Percentiles rank a stretch among this genome's conserved stretches.
These are phyloP conservation scores for Grammothele lineata DNA, from an alignment of 768 basidiomycete species.

Conservation along the genomic window DNA sequence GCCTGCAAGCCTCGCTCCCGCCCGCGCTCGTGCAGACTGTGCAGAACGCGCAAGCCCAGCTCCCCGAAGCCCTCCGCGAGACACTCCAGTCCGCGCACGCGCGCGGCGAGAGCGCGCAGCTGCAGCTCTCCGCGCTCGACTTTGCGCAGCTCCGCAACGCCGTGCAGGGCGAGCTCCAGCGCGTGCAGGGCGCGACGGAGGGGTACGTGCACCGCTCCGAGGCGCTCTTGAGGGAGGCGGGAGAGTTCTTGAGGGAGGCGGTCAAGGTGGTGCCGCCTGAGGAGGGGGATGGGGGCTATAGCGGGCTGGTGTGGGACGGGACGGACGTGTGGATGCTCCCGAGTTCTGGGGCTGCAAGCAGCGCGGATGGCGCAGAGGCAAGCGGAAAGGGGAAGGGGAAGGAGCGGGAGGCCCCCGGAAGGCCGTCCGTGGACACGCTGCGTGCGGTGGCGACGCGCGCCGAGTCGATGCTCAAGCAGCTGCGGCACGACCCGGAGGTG, in stretches of 20 bases:
- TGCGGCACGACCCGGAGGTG: constrained; percentile 73
- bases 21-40: constrained; percentile 75
- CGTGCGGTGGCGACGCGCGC: constrained; percentile 69
- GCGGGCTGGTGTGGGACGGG: constrained; percentile 74
- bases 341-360: constrained; percentile 19
- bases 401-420: constrained; percentile 27
- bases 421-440: constrained; percentile 37
- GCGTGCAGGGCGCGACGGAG: constrained; percentile 75
- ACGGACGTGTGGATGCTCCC: constrained; percentile 83
- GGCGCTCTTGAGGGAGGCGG: constrained; percentile 62
- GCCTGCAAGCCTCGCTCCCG: constrained; percentile 70
- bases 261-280: constrained; percentile 92
- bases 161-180: constrained; percentile 61
- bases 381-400: constrained; percentile 32
- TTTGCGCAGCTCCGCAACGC: constrained; percentile 63
- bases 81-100: constrained; percentile 47
- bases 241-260: constrained; percentile 63
- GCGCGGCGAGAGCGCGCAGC: constrained; percentile 31
- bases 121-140: constrained; percentile 47
- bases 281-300: constrained; percentile 29
- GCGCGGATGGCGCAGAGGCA: constrained; percentile 15
- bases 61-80: constrained; percentile 45
- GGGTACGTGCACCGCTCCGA: constrained; percentile 61
- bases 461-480: constrained; percentile 66
- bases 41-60: constrained; percentile 58